Evolutionary conservation across 2,329 filamentous ascomycete species (phyloP), one percentile per base, ranked within the genome.

Genomic region (Orbilia quercus): DNA sequence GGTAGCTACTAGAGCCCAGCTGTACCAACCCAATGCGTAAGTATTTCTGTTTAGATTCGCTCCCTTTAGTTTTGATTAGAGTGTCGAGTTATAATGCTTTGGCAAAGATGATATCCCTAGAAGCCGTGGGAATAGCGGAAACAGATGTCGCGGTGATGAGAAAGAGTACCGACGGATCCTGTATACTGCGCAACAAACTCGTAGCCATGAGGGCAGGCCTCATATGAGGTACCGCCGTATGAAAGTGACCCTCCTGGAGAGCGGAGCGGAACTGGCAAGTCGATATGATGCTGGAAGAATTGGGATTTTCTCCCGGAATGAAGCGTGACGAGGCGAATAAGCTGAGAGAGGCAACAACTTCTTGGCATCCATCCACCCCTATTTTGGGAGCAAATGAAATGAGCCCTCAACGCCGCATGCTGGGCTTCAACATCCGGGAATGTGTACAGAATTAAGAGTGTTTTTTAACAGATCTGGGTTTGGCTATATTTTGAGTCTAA

Each of bases 331-430:
- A 18, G 51, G 38, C 47, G 25, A 64, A 54, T 31, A 34, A 25
- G 31, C 20, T 28, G 1, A 38, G 28, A 38, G 28, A 50, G 34
- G 12, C 16, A 54, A 38, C 50, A 28, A 51, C 28, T n/a, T n/a
- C 50, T 58, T 66, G 62, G 62, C 51, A 34, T 25, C 51, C 51
- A 28, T 20, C n/a, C 53, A 51, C 62, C 62, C 62, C 62, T 57
- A 50, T 50, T 66, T 58, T 53, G 16, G 48, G 23, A 23, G 12
- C 23, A 11, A 48, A 40, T 16, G 14, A 45, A 45, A n/a, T n/a
- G n/a, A n/a, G n/a, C n/a, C n/a, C n/a, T n/a, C n/a, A n/a, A n/a
- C n/a, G n/a, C n/a, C n/a, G n/a, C n/a, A n/a, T n/a, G n/a, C n/a
- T n/a, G n/a, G n/a, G n/a, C n/a, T n/a, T n/a, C n/a, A n/a, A n/a